Base-by-base conservation (phyloP, 768 basidiomycete species). In the Termitomyces sp. region DNA sequence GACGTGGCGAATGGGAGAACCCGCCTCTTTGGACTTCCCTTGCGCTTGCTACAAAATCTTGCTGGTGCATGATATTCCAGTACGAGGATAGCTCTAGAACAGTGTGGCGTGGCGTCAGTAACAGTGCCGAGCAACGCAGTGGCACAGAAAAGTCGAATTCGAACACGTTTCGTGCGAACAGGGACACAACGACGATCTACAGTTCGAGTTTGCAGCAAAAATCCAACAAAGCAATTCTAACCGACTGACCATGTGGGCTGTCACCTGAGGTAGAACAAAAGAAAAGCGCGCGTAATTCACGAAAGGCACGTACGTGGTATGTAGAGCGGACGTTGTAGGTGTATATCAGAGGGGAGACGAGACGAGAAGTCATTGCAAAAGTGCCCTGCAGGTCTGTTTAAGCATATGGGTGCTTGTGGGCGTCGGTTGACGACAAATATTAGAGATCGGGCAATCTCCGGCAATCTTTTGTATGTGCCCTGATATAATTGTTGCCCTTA, bases 371-470 rank as follows among this genome's bases (percentile, higher is more conserved):
- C 55, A 35, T 35, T 9, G 38, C 11, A 42, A 39, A 55, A 36
- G 16, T 24, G 12, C 48, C 55, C 39, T 16, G 16, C 6, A 39
- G 18, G n/a, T 57, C 44, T 53, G 49, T 48, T 63, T 55, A 55
- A 56, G n/a, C 55, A 55, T 63, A 59, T 59, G 58, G 58, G 24
- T 39, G 38, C 40, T 56, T 63, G 62, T 63, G 58, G 62, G 62
- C 22, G 58, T 57, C 32, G 15, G 22, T 36, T 38, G 58, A 44
- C 18, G 42, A 54, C 54, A 55, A 57, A 44, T 33, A 56, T 33
- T 38, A 18, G 33, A 55, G 24, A 63, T 63, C 52, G 46, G 54
- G 33, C 54, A 51, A 63, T 63, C 50, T 63, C 62, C 57, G 58
- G 53, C 48, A 63, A 51, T 50, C 50, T 24, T 51, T 63, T 22